Percentiles rank a stretch among this genome's conserved stretches.
Conservation (phyloP, 805 yeast species). For the Lipomyces lipofer region DNA sequence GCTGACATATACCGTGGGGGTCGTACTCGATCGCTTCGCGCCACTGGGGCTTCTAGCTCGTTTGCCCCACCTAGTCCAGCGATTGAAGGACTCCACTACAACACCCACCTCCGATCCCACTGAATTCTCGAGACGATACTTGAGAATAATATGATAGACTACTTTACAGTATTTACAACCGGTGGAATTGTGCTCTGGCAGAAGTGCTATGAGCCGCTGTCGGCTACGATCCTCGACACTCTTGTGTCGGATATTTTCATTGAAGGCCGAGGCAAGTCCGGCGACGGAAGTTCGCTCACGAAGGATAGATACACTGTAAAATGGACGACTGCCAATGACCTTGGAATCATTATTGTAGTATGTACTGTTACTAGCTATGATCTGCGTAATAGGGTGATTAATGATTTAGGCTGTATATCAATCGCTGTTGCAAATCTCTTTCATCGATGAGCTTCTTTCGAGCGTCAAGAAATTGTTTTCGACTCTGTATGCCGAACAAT, state of each 20-base stretch:
- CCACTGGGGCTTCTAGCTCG: too few species aligned
- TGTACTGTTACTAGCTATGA: too few species aligned
- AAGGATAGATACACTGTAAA: conserved; percentile 49
- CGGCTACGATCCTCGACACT: conserved; percentile 47
- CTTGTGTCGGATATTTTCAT: conserved; percentile 54
- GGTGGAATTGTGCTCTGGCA: conserved; percentile 57
- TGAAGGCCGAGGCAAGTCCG: conserved; percentile 30
- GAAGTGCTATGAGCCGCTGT: conserved; percentile 45
- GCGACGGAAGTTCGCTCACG: conserved; percentile 29
- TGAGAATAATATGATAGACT: conserved; percentile 46
- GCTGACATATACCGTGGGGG: too few species aligned
- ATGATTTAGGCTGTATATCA: conserved; percentile 36
- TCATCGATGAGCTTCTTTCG: conserved; percentile 39
- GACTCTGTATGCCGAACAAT: conserved; percentile 33
- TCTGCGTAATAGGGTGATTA: background rate
- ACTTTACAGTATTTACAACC: conserved; percentile 50
- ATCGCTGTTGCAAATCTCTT: conserved; percentile 39
- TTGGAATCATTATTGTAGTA: conserved; percentile 45
- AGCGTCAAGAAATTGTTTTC: conserved; percentile 40
- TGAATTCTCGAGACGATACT: background rate
- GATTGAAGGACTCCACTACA: too few species aligned
- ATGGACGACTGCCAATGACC: conserved; percentile 46
- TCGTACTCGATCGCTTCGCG: too few species aligned
- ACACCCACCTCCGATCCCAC: too few species aligned
- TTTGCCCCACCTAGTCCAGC: too few species aligned